Base-by-base conservation (phyloP, 371 early-diverging fungal genomes). In the Mucor lusitanicus region DNA sequence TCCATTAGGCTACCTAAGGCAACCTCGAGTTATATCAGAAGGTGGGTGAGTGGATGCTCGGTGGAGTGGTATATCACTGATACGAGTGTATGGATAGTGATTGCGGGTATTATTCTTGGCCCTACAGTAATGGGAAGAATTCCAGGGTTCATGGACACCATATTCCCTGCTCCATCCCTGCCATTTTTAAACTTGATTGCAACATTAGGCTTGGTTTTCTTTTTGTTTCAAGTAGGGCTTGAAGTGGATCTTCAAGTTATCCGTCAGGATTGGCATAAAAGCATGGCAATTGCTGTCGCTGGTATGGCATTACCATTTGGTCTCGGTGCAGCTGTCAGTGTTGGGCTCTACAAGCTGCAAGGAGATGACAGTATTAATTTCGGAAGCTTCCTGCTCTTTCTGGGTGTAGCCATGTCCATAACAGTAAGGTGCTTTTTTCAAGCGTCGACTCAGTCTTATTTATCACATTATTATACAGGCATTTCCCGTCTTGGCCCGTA, bases 401-500 rank as follows among this genome's bases (percentile, higher is more conserved):
- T 88, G 25, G 94, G 94, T 57, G 95, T 96, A 4, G 92, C 94
- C 54, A 92, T 96, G 90, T 85, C 94, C 25, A 95, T 96, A 72
- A 97, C 97, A 0, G 85, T 84, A 75, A 69, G 78, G 58, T 48
- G 12, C 7, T 12, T 4, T 25, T 3, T 19, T 1, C 0, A 12
- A 23, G 12, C 12, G 23, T 50, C 21, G 50, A 11, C 19, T 12
- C 23, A 3, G 25, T 25, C 8, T 30, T 25, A 50, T 50, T 21
- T 25, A 25, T 12, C 1, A 12, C 8, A 9, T 50, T 13, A 37
- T 37, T 1, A 37, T 37, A n/a, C 21, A 85, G 85, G 95, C 97
- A 0, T 95, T 95, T 69, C 97, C 95, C 0, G 95, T 96, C 6
- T 85, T 97, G 30, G 98, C 95, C 0, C 91, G 98, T 65, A 95